Base-by-base conservation (phyloP, 2,329 filamentous ascomycete species). In the Knufia petricola region DNA sequence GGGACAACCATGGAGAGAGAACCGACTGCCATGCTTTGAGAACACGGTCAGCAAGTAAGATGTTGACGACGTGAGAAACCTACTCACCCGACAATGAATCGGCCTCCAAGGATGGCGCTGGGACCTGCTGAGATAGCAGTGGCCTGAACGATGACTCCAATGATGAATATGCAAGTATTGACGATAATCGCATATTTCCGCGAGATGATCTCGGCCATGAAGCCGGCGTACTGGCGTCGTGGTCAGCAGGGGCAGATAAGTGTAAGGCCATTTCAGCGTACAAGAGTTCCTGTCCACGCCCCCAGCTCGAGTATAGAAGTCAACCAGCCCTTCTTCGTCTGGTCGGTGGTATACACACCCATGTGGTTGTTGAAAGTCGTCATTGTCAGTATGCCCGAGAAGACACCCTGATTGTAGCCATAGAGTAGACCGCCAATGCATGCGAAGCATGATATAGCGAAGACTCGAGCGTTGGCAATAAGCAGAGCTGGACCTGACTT, bases 321-420 rank as follows among this genome's bases (percentile, higher is more conserved):
- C 46, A 65, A 53, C 54, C 63, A 60, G 15, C 63, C 65, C 48
- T 64, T 61, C 52, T 54, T 60, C 43, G 53, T 59, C 42, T 52
- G 44, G 41, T 53, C 41, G n/a, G 30, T 44, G 49, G 67, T 52
- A 36, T 55, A 55, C 15, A 43, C 50, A 15, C 50, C 54, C 52
- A 55, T 56, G 49, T 53, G 49, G 30, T 47, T 36, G 21, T 50
- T 47, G 47, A 56, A 56, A 2, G 48, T 51, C 15, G 61, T 63
- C 54, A 56, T 64, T 65, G 30, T 59, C 48, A 78, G 58, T 19
- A 88, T 77, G 20, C 84, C 83, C n/a, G 78, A 78, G 66, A 86
- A 85, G 66, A 86, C 82, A 56, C 84, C 84, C 62, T 86, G 81
- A 60, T 87, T 86, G 66, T 86, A 87, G 17, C 84, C 82, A 61